These are phyloP conservation scores for Ziziphus jujuba DNA, from an alignment of 306 rosid species.

Conservation along the genomic window DNA sequence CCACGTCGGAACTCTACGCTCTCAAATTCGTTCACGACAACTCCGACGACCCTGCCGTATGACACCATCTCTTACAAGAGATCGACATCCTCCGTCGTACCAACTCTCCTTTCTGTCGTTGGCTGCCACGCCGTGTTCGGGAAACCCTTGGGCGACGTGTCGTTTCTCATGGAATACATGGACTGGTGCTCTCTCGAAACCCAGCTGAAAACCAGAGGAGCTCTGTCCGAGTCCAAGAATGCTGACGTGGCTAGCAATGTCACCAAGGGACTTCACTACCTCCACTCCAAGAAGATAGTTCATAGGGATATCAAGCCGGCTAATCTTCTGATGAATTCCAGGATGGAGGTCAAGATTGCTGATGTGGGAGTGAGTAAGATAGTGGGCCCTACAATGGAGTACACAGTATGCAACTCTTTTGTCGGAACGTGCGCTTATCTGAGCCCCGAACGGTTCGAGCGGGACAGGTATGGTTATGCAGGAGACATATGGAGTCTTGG, in stretches of 20 bases:
- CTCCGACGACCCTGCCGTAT: conserved; percentile 53
- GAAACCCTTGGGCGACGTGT: conserved; percentile 74
- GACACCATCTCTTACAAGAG: conserved; percentile 64
- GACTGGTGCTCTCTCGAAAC: conserved; percentile 64
- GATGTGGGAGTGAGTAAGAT: conserved; percentile 84
- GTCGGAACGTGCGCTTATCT: conserved; percentile 96
- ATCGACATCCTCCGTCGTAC: conserved; percentile 80
- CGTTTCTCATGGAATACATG: conserved; percentile 80
- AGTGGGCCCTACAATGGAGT: conserved; percentile 72
- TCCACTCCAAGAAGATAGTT: conserved; percentile 70
- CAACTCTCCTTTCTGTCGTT: conserved; percentile 61
- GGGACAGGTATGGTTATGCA: conserved; percentile 65
- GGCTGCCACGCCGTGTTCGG: conserved; percentile 65
- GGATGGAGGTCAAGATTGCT: conserved; percentile 68
- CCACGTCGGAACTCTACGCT: conserved; percentile 52
- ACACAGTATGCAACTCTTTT: conserved; percentile 72
- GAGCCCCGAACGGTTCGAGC: conserved; percentile 97
- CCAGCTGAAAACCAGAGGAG: conserved; percentile 36
- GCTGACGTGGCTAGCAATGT: conserved; percentile 61
- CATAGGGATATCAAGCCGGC: conserved; percentile 91
- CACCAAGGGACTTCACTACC: conserved; percentile 62
- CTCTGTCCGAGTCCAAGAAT: conserved; percentile 52
- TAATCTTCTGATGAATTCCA: conserved; percentile 54
- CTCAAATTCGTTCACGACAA: conserved; percentile 55
- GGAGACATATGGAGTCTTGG: conserved; percentile 94